Percentiles rank a stretch among this genome's conserved stretches.
Evolutionary conservation across 2,329 filamentous ascomycete species (phyloP).

Genomic region (Thermothelomyces thermophilus): DNA sequence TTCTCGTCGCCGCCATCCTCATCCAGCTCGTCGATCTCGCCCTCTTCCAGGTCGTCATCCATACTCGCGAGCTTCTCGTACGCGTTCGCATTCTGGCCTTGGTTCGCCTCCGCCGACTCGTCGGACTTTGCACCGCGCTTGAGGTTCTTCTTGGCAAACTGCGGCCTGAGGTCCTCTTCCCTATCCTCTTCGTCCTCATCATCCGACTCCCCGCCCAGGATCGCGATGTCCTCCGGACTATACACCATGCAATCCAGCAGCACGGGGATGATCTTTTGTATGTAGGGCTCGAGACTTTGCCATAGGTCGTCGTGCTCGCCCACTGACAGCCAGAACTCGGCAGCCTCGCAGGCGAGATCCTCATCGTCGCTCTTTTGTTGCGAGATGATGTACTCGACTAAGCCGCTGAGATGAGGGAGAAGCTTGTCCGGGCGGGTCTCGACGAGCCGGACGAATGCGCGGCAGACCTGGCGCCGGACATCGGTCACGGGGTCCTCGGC

Average conservation of each 20-base stretch:
- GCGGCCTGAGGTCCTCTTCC: conserved; percentile 83
- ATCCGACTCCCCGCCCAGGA: conserved; percentile 75
- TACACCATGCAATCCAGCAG: conserved; percentile 95
- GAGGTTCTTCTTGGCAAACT: conserved; percentile 69
- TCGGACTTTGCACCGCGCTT: conserved; percentile 51
- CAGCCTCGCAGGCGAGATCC: conserved; percentile 86
- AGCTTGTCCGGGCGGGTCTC: conserved; percentile 88
- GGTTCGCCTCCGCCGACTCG: conserved; percentile 41
- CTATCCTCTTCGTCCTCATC: conserved; percentile 91
- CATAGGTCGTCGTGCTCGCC: conserved; percentile 81
- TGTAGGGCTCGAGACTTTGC: conserved; percentile 66
- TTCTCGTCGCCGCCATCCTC: conserved; percentile 66
- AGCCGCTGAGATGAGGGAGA: conserved; percentile 73
- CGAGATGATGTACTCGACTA: conserved; percentile 87
- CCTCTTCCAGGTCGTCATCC: conserved; percentile 77
- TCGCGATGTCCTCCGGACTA: conserved; percentile 82
- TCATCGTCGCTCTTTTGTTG: conserved; percentile 85
- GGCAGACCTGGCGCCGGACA: conserved; percentile 87
- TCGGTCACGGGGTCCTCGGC: conserved; percentile 71
- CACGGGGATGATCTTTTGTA: conserved; percentile 81
- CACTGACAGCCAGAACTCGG: conserved; percentile 94
- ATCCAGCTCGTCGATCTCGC: conserved; percentile 71
- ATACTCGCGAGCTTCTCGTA: conserved; percentile 52
- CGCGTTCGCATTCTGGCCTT: conserved; percentile 45
- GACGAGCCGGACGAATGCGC: conserved; percentile 85